Evolutionary conservation across 2,329 filamentous ascomycete species (phyloP).

Genomic region (Paecilomyces formosus): DNA sequence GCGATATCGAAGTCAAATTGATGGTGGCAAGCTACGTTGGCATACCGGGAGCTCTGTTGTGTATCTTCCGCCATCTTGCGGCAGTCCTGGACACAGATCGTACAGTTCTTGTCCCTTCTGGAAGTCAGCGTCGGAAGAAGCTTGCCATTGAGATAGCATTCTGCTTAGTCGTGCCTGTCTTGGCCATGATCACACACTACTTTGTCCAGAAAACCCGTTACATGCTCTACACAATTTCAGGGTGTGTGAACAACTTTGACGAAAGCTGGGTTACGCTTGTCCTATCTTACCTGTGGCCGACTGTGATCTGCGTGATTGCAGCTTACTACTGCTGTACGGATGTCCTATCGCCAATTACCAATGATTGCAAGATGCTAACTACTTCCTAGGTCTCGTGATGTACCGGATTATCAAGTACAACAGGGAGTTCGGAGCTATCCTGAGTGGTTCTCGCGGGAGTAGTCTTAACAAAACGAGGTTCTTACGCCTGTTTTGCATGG

Average conservation of each 20-base stretch:
- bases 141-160: constrained; percentile 46
- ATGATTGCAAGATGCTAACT: background rate
- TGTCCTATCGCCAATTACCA: background rate
- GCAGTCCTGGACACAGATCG: constrained; percentile 54
- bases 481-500: constrained; percentile 43
- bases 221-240: constrained; percentile 50
- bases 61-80: constrained; percentile 55
- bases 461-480: constrained; percentile 54
- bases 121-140: constrained; percentile 40
- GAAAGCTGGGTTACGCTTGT: constrained; percentile 51
- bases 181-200: constrained; percentile 52
- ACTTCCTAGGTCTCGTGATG: constrained; percentile 48
- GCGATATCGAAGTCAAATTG: constrained; percentile 58
- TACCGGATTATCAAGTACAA: constrained; percentile 56
- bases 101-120: constrained; percentile 44
- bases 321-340: constrained; percentile 52
- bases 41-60: constrained; percentile 45
- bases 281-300: constrained; percentile 50
- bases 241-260: constrained; percentile 50
- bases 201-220: constrained; percentile 55
- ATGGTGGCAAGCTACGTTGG: constrained; percentile 47
- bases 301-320: constrained; percentile 46
- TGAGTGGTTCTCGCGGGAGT: constrained; percentile 40
- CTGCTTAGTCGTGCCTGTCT: constrained; percentile 48
- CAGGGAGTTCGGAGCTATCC: constrained; percentile 48